A percentile compares a stretch with the other conserved stretches of the same genome.
Conservation (phyloP, 495 filamentous ascomycete species). For the Cryomyces antarcticus region DNA sequence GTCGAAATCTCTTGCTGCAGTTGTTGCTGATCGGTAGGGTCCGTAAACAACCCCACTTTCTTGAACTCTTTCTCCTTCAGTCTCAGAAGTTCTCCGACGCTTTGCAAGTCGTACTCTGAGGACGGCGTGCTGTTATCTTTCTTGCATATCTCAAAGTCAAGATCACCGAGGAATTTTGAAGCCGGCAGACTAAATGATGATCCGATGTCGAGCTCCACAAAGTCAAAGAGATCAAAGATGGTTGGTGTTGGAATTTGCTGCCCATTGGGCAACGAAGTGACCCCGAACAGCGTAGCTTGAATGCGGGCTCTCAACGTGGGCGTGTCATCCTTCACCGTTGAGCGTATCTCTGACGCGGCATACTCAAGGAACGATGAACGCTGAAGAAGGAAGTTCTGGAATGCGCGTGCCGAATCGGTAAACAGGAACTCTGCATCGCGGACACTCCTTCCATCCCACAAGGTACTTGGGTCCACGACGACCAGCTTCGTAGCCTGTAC, state of each 20-base stretch:
- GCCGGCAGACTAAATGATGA: slow-evolving; percentile 27
- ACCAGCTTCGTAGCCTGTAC: slow-evolving; percentile 43
- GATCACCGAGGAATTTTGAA: slow-evolving; percentile 32
- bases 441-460: slow-evolving; percentile 46
- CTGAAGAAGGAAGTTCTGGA: slow-evolving; percentile 52
- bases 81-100: slow-evolving; percentile 41
- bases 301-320: slow-evolving; percentile 60
- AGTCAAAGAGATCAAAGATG: slow-evolving; percentile 87
- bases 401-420: slow-evolving; percentile 36
- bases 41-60: slow-evolving; percentile 27
- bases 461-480: slow-evolving; percentile 36
- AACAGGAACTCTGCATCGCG: slow-evolving; percentile 40
- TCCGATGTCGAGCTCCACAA: slow-evolving; percentile 48
- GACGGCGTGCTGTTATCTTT: slow-evolving; percentile 16
- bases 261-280: slow-evolving; percentile 39
- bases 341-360: slow-evolving; percentile 60
- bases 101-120: slow-evolving; percentile 33
- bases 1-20: slow-evolving; percentile 35
- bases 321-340: slow-evolving; percentile 44
- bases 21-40: slow-evolving; percentile 33
- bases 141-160: slow-evolving; percentile 41
- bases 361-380: slow-evolving; percentile 65
- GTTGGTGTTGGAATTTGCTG: slow-evolving; percentile 42
- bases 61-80: slow-evolving; percentile 31
- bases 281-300: slow-evolving; percentile 59